Percentiles rank a stretch among this genome's conserved stretches.
These are phyloP conservation scores for Austropuccinia psidii DNA, from an alignment of 1,284 basidiomycete species.

Conservation along the genomic window DNA sequence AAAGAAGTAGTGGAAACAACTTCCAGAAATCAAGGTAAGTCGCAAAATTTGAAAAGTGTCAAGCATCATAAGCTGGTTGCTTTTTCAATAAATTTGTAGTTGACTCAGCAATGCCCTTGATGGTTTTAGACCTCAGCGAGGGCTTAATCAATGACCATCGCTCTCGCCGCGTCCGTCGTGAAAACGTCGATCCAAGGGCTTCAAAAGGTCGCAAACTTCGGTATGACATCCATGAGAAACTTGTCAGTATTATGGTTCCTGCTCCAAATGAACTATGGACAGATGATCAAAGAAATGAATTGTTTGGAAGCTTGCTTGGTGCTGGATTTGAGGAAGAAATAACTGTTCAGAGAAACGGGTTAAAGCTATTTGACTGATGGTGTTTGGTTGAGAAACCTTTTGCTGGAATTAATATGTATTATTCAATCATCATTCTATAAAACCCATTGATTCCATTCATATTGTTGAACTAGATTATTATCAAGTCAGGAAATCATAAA, in stretches of 20 bases:
- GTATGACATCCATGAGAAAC: slow-evolving; percentile 84
- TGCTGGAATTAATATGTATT: too few relatives aligned
- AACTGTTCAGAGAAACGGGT: neutral
- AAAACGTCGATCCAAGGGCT: slow-evolving; percentile 78
- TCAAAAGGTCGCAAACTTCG: slow-evolving; percentile 80
- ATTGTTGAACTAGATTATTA: too few relatives aligned
- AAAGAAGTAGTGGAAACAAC: slow-evolving; percentile 71
- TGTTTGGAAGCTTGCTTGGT: slow-evolving; percentile 76
- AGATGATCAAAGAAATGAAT: slow-evolving; percentile 83
- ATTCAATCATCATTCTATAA: too few relatives aligned
- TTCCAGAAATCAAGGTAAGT: slow-evolving; percentile 42
- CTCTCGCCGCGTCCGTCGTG: slow-evolving; percentile 58
- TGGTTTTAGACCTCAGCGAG: slow-evolving; percentile 40
- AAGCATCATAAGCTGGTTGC: neutral
- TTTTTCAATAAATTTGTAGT: slow-evolving; percentile 7
- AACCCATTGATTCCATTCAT: too few relatives aligned
- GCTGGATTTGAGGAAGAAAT: neutral
- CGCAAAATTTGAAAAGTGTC: neutral
- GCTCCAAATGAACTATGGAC: slow-evolving; percentile 66
- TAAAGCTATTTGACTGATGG: too few relatives aligned
- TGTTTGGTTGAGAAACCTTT: too few relatives aligned
- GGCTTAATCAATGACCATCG: slow-evolving; percentile 40
- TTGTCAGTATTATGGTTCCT: slow-evolving; percentile 89
- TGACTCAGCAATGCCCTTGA: slow-evolving; percentile 18
- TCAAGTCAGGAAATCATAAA: too few relatives aligned